Evolutionary conservation across 169 alveolate genomes (phyloP).

Genomic region (Plasmodium cynomolgi): DNA sequence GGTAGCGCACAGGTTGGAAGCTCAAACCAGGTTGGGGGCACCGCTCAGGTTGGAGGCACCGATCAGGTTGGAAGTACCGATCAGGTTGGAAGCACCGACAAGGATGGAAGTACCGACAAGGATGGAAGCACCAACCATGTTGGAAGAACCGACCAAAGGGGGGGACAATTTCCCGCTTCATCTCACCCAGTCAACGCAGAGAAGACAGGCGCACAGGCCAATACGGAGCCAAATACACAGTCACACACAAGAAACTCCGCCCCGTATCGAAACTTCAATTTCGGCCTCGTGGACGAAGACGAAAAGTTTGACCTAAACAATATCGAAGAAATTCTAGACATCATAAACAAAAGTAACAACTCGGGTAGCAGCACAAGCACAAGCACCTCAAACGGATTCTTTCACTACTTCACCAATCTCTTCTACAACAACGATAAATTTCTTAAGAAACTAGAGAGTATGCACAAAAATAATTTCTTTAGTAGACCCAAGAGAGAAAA

Average conservation of each 20-base stretch:
- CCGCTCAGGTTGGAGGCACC: too few relatives aligned
- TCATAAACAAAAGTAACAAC: constrained; percentile 50
- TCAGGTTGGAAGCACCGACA: too few relatives aligned
- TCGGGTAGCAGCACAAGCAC: constrained; percentile 12
- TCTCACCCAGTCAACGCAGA: neutral
- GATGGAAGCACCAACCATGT: too few relatives aligned
- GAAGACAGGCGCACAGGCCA: neutral
- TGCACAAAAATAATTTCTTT: constrained; percentile 59
- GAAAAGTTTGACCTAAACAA: constrained; percentile 38
- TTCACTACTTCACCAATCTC: constrained; percentile 46
- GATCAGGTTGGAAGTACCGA: too few relatives aligned
- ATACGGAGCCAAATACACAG: neutral
- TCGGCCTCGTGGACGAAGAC: constrained; percentile 34
- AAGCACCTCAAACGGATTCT: constrained; percentile 58
- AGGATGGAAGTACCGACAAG: too few relatives aligned
- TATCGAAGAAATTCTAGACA: constrained; percentile 74
- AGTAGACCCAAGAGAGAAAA: constrained; percentile 27
- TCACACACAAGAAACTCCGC: neutral
- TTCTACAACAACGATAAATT: constrained; percentile 62
- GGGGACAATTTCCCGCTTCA: neutral
- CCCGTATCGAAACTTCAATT: constrained; percentile 47
- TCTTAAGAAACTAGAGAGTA: constrained; percentile 50
- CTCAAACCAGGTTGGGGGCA: too few relatives aligned
- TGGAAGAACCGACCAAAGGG: neutral
- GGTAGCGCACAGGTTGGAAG: neutral